A percentile compares a stretch with the other conserved stretches of the same genome.
Evolutionary conservation across 2,329 filamentous ascomycete species (phyloP).

Genomic region (Penicillium freii): DNA sequence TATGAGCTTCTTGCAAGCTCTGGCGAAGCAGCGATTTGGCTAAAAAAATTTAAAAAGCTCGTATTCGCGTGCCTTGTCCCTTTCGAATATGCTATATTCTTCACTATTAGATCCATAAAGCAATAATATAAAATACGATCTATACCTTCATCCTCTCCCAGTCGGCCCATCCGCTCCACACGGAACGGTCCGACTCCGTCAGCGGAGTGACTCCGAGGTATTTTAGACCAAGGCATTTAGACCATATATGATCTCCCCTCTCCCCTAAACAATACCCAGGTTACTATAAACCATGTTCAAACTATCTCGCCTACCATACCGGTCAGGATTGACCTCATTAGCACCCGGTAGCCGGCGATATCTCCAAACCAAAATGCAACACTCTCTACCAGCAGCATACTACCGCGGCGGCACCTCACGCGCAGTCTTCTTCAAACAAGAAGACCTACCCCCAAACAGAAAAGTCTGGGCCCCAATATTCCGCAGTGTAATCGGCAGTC

Average conservation of each 20-base stretch:
- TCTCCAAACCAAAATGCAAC: constrained; percentile 23
- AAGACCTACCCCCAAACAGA: constrained; percentile 51
- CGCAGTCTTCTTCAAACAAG: constrained; percentile 58
- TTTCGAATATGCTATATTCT: neutral
- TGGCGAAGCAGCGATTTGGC: constrained; percentile 79
- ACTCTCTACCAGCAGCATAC: constrained; percentile 54
- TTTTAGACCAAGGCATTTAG: neutral
- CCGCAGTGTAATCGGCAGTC: constrained; percentile 60
- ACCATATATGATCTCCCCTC: neutral
- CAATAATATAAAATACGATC: neutral
- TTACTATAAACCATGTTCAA: constrained; percentile 2
- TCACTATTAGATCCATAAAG: neutral
- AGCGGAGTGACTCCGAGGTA: constrained; percentile 1
- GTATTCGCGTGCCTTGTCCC: neutral
- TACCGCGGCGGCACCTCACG: constrained; percentile 70
- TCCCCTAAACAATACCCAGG: neutral
- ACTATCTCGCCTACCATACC: neutral
- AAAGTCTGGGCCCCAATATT: constrained; percentile 56
- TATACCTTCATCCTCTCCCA: neutral
- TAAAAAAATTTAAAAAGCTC: constrained; percentile 28
- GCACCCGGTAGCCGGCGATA: neutral
- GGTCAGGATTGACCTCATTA: neutral
- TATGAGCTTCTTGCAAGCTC: constrained; percentile 73
- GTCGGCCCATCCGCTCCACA: neutral
- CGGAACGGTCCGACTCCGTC: constrained; percentile 5